phyloP scores from a whole-genome alignment of 2,329 filamentous ascomycete genomes.

The Neonectria hederae region DNA sequence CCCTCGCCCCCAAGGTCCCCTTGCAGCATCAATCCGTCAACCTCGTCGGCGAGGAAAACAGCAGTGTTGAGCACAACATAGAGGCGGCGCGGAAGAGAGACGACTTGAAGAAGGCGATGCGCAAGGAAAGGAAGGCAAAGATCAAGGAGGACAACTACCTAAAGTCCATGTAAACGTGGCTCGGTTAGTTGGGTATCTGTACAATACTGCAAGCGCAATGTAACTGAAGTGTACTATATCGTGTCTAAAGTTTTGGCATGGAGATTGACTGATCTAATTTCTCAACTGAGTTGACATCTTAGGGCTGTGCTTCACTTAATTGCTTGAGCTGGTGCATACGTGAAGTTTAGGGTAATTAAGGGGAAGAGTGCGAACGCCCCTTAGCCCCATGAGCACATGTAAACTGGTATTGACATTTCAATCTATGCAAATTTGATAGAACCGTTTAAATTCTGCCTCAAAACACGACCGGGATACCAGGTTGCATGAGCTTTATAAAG shows the following conservation, averaged over 20 bases:
- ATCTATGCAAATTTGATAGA: slow-evolving; percentile 26
- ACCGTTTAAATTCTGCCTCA: slow-evolving; percentile 18
- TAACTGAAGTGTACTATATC: slow-evolving; percentile 43
- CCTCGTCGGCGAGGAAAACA: slow-evolving; percentile 63
- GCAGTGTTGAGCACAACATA: slow-evolving; percentile 56
- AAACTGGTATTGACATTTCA: slow-evolving; percentile 29
- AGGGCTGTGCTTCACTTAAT: background rate
- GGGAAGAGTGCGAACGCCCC: background rate
- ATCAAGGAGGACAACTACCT: slow-evolving; percentile 91
- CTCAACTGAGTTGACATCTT: background rate
- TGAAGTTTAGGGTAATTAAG: too few relatives aligned
- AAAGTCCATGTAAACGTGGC: slow-evolving; percentile 72
- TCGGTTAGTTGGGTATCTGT: slow-evolving; percentile 33
- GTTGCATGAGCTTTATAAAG: slow-evolving; percentile 8
- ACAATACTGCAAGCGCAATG: slow-evolving; percentile 37
- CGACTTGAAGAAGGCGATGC: slow-evolving; percentile 75
- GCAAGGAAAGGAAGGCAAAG: slow-evolving; percentile 75
- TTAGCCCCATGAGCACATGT: background rate
- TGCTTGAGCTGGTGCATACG: background rate
- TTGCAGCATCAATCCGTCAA: slow-evolving; percentile 82
- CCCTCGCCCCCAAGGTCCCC: slow-evolving; percentile 74
- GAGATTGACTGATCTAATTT: slow-evolving; percentile 13
- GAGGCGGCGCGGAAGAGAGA: slow-evolving; percentile 62
- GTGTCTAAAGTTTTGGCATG: slow-evolving; percentile 21
- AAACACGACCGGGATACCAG: slow-evolving; percentile 5